Evolutionary conservation across 768 basidiomycete genomes (phyloP).

Genomic region (Termitomyces bulborhizus): DNA sequence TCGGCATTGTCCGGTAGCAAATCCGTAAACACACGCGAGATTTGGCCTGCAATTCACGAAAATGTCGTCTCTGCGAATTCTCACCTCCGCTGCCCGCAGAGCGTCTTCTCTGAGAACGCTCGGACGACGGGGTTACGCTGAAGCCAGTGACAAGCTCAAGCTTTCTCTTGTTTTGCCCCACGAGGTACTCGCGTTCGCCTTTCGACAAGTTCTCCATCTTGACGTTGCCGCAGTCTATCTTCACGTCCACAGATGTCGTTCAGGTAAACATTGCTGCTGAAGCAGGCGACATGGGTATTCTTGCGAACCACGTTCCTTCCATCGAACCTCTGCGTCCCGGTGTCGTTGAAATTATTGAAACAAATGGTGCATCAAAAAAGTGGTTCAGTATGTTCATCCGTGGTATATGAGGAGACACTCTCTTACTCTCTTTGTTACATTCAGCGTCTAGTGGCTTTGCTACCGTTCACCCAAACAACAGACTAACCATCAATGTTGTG

Average conservation of each 20-base stretch:
- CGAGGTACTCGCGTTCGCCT: slow-evolving; percentile 50
- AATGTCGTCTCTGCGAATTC: slow-evolving; percentile 75
- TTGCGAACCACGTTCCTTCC: slow-evolving; percentile 98
- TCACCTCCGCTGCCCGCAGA: slow-evolving; percentile 58
- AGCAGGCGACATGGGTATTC: slow-evolving; percentile 98
- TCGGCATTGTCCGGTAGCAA: slow-evolving; percentile 19
- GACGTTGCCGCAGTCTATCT: slow-evolving; percentile 62
- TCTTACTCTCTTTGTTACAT: neutral
- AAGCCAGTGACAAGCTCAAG: slow-evolving; percentile 84
- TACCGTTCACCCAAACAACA: slow-evolving; percentile 96
- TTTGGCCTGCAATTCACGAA: slow-evolving; percentile 20
- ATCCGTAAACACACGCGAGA: slow-evolving; percentile 37
- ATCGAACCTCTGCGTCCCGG: slow-evolving; percentile 94
- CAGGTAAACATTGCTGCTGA: slow-evolving; percentile 95
- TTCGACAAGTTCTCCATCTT: neutral
- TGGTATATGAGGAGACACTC: neutral
- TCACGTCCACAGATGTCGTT: slow-evolving; percentile 83
- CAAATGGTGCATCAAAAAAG: slow-evolving; percentile 74
- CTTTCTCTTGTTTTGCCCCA: slow-evolving; percentile 94
- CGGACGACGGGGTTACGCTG: slow-evolving; percentile 85
- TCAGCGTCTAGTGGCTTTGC: slow-evolving; percentile 95
- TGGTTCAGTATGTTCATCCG: slow-evolving; percentile 78
- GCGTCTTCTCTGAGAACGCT: slow-evolving; percentile 41
- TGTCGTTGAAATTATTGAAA: slow-evolving; percentile 90
- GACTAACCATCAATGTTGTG: slow-evolving; percentile 92